Conservation (phyloP, 2,329 filamentous ascomycete species). For the Penicillium sp. region DNA sequence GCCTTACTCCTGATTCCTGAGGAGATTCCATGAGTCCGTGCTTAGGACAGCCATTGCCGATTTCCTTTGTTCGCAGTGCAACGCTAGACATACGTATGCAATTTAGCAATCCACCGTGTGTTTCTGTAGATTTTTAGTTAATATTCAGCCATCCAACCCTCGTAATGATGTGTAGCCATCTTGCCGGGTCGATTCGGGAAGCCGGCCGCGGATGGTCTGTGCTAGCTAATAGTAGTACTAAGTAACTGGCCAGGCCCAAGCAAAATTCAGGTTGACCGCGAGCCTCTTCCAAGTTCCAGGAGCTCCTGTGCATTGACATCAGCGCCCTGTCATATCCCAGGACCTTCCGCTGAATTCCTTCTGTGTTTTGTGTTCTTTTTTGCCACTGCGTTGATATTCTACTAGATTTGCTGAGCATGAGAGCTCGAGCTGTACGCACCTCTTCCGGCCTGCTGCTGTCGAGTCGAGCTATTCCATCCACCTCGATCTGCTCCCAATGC, state of each 20-base stretch:
- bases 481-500: slow-evolving; percentile 40
- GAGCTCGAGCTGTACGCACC: slow-evolving; percentile 35
- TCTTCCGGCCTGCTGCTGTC: slow-evolving; percentile 33
- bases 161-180: too few species aligned
- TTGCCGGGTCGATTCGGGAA: slow-evolving; percentile 9
- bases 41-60: slow-evolving; percentile 4
- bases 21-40: slow-evolving; percentile 20
- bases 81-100: slow-evolving; percentile 13
- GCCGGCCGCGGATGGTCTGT: not conserved
- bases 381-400: not conserved
- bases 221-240: too few species aligned
- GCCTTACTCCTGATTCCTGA: slow-evolving; percentile 11
- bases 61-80: slow-evolving; percentile 6
- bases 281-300: not conserved
- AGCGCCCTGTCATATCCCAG: not conserved
- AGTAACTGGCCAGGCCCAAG: too few species aligned
- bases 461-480: slow-evolving; percentile 24
- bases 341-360: not conserved
- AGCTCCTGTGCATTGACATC: not conserved
- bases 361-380: not conserved
- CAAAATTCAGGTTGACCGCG: not conserved
- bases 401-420: slow-evolving; percentile 27
- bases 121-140: not conserved
- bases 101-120: not conserved
- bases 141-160: not conserved